A percentile compares a stretch with the other conserved stretches of the same genome.
Conservation (phyloP, 164 flowering plant genomes). For the Piper longum region DNA sequence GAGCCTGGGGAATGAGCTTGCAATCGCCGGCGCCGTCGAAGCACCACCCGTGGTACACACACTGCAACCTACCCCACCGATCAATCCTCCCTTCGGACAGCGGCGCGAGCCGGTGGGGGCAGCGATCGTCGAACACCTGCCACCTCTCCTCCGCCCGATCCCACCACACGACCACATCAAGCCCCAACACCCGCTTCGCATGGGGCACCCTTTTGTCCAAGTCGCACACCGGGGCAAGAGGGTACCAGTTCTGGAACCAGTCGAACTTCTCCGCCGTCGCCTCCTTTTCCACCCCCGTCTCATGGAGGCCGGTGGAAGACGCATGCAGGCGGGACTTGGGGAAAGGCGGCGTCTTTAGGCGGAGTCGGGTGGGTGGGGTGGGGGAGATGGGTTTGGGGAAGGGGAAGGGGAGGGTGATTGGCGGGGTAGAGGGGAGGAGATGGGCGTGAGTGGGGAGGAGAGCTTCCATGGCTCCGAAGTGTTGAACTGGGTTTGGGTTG, state of each 20-base stretch:
- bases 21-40: slow-evolving; percentile 80
- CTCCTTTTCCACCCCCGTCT: neutral
- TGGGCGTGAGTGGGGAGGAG: too few relatives aligned
- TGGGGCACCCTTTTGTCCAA: slow-evolving; percentile 80
- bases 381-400: neutral
- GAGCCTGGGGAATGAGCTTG: slow-evolving; percentile 83
- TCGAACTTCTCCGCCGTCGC: slow-evolving; percentile 38
- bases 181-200: slow-evolving; percentile 63
- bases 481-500: too few relatives aligned
- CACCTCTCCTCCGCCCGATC: slow-evolving; percentile 57
- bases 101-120: slow-evolving; percentile 95
- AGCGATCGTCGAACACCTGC: slow-evolving; percentile 76
- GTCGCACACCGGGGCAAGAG: slow-evolving; percentile 62
- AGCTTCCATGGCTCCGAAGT: too few relatives aligned
- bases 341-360: neutral
- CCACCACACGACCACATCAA: slow-evolving; percentile 95
- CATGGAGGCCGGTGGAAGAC: neutral
- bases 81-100: slow-evolving; percentile 87
- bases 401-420: too few relatives aligned
- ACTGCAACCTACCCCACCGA: slow-evolving; percentile 83
- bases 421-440: too few relatives aligned
- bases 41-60: slow-evolving; percentile 98
- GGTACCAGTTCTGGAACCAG: slow-evolving; percentile 80
- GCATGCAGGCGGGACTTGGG: neutral
- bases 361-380: neutral